These are phyloP conservation scores for Cladosporium sp. DNA, from an alignment of 2,329 filamentous ascomycete species.

Conservation along the genomic window DNA sequence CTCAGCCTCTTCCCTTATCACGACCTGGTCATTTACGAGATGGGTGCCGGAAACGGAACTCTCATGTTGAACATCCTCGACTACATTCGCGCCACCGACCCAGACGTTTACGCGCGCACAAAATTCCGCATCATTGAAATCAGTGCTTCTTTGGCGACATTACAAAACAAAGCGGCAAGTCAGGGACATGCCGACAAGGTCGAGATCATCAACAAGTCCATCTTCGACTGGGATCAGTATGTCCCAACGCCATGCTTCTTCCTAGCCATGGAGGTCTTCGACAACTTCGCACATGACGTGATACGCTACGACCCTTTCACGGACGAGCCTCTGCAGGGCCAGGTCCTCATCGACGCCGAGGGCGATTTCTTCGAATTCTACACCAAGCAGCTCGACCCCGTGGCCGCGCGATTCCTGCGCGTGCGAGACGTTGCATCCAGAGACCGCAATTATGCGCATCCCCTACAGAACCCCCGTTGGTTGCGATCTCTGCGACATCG, in stretches of 20 bases:
- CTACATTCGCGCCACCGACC: slow-evolving; percentile 84
- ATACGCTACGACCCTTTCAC: slow-evolving; percentile 84
- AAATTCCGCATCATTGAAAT: slow-evolving; percentile 97
- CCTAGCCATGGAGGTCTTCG: slow-evolving; percentile 94
- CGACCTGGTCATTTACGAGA: slow-evolving; percentile 96
- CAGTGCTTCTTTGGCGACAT: slow-evolving; percentile 68
- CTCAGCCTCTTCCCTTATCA: slow-evolving; percentile 91
- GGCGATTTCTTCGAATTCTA: slow-evolving; percentile 98
- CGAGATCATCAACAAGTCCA: slow-evolving; percentile 88
- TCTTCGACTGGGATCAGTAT: slow-evolving; percentile 87
- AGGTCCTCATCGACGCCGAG: slow-evolving; percentile 74
- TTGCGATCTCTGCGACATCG: slow-evolving; percentile 58
- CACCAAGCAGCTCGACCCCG: slow-evolving; percentile 70
- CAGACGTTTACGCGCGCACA: slow-evolving; percentile 88
- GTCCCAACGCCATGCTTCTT: slow-evolving; percentile 96
- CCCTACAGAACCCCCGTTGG: slow-evolving; percentile 50
- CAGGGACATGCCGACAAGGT: slow-evolving; percentile 78
- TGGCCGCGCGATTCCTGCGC: slow-evolving; percentile 75
- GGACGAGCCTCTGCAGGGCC: slow-evolving; percentile 78
- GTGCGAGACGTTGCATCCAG: slow-evolving; percentile 70
- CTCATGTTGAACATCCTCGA: slow-evolving; percentile 98
- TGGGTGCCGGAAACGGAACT: slow-evolving; percentile 95
- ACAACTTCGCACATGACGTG: slow-evolving; percentile 95
- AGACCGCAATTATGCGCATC: slow-evolving; percentile 58
- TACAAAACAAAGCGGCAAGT: slow-evolving; percentile 67